These are phyloP conservation scores for Cucurbita pepo DNA, from an alignment of 306 rosid species.

Conservation along the genomic window DNA sequence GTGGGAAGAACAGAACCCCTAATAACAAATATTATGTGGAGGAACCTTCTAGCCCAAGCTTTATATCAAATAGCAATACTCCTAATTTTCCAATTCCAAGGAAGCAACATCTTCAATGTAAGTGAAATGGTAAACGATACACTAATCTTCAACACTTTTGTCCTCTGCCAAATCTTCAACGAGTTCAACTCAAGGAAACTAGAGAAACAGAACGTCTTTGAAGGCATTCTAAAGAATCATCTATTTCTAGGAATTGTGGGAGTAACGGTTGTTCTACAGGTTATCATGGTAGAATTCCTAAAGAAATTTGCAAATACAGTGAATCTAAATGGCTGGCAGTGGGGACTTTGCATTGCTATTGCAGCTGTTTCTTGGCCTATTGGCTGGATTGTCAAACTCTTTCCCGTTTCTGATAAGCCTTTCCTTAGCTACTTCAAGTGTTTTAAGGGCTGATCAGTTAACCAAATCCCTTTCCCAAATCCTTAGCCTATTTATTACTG, in stretches of 20 bases:
- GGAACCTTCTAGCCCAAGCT: constrained; percentile 70
- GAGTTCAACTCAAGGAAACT: constrained; percentile 77
- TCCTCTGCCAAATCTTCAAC: constrained; percentile 76
- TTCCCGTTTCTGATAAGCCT: constrained; percentile 45
- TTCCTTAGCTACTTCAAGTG: constrained; percentile 17
- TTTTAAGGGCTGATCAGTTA: not conserved
- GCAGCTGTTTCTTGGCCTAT: constrained; percentile 78
- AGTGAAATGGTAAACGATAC: constrained; percentile 45
- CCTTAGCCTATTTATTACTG: not conserved
- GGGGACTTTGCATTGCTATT: constrained; percentile 38
- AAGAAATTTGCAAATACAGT: constrained; percentile 72
- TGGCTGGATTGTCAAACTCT: constrained; percentile 46
- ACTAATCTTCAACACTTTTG: constrained; percentile 65
- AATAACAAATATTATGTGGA: constrained; percentile 80
- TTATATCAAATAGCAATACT: constrained; percentile 53
- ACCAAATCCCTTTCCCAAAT: not conserved
- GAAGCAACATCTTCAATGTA: constrained; percentile 41
- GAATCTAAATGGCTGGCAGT: constrained; percentile 43
- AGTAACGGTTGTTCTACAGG: constrained; percentile 54
- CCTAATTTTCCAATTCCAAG: constrained; percentile 52
- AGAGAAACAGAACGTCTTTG: constrained; percentile 64
- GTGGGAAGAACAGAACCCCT: constrained; percentile 76
- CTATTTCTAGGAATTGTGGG: constrained; percentile 69
- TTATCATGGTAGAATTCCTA: constrained; percentile 67
- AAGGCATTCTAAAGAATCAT: constrained; percentile 43